Evolutionary conservation across 225 moss, liverwort and hornwort genomes (phyloP), one percentile per base, ranked within the genome.

Genomic region (Asterella californica): DNA sequence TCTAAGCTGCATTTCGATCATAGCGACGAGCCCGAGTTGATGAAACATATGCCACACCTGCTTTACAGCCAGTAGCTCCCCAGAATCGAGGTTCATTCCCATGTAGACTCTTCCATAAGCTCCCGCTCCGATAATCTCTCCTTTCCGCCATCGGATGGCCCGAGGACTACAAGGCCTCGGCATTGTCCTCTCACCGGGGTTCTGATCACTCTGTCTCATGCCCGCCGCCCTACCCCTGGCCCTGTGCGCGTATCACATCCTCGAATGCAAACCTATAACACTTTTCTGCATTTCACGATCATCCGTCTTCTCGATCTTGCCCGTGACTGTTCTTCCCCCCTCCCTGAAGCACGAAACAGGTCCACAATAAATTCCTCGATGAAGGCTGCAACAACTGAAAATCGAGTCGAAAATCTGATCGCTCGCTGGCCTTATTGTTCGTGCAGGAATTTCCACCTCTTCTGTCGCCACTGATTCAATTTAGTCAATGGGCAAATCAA

Each of bases 51-150:
- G 19, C 76, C 45, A 25, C 18, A 97, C 97, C 90, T 97, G 94
- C 86, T 97, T 97, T 62, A 97, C 92, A 2, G 97, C 97, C 48
- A 94, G 92, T 52, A 97, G 91, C 85, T 97, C 97, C 47, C 97
- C 97, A 0, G 97, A 97, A 85, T 97, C 93, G 75, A 97, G 81
- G 84, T 97, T 97, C 89, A 97, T 88, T 27, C 97, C 94, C 96
- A 94, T 94, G 50, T 97, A 97, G n/a, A 97, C 96, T 61, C 96
- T 91, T 50, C 96, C 96, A 81, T 97, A 97, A 30, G 96, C 96
- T 79, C 96, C 96, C 81, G 94, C 89, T 61, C 94, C 97, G 68
- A 97, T 97, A 69, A 94, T 85, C 86, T 97, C 97, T 52, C 97
- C 97, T 81, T 97, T 97, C 86, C 97, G 91, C 97, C 97, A 97